Base-by-base conservation (phyloP, 805 yeast genomes). In the Spathaspora hagerdaliae region DNA sequence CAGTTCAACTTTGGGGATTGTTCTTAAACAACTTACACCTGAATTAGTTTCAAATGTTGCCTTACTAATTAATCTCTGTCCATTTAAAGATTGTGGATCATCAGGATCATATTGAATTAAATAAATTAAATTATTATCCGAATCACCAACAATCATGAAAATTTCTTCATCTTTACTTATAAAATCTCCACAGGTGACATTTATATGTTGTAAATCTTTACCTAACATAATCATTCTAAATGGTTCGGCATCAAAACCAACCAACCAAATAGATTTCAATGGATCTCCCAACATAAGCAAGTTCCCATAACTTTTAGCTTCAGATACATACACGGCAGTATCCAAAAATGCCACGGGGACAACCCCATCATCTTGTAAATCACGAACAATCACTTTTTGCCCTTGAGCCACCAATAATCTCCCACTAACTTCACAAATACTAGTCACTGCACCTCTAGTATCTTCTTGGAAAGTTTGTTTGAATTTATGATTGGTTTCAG, bases 161-260 rank as follows among this genome's bases (percentile, higher is more conserved):
- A 91, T 64, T 41, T 86, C 85, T 9, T 85, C 86, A 47, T 85
- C 86, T 46, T 81, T 76, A 12, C 82, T 79, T 26, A 87, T 63
- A 58, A 91, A 89, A 49, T 91, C 97, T n/a, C 86, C 80, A 48
- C 84, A 74, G 38, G 76, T 72, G 0, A 86, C 84, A 55, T 82
- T 85, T 38, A 85, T 69, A 14, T 75, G 64, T 26, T 78, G 74
- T 15, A 78, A 72, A 60, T 91, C 96, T 58, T 85, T 87, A 7
- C 96, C 91, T 42, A 94, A 63, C 46, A 77, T 63, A 13, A 89
- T 72, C 83, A 92, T 82, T 51, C 97, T 71, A 61, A 87, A 91
- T 0, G 99, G 99, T 56, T 92, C 97, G 2, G 95, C 92, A 61
- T 90, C 96, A 65, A 90, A 91, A 1, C 97, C 97, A 27, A 83